Conservation (phyloP, 306 rosid species). For the Amphicarpaea edgeworthii region DNA sequence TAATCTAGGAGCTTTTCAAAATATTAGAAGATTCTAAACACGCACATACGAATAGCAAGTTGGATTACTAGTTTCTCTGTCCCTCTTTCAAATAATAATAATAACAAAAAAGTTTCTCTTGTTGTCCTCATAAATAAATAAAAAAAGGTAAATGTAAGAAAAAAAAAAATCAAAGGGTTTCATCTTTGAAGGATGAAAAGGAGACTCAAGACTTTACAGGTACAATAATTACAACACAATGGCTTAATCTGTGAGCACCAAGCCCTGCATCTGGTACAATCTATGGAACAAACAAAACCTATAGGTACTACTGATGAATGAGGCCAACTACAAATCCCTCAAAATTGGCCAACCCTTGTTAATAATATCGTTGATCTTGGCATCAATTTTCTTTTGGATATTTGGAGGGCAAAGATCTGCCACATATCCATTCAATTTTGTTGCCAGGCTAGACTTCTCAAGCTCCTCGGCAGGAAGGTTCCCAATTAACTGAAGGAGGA, state of each 20-base stretch:
- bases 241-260: conserved; percentile 10
- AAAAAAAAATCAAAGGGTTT: background rate
- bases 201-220: background rate
- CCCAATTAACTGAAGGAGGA: conserved; percentile 88
- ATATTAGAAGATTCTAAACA: background rate
- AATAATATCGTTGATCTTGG: conserved; percentile 76
- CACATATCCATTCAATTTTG: conserved; percentile 86
- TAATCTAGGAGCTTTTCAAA: too few relatives aligned
- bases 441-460: conserved; percentile 75
- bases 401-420: conserved; percentile 84
- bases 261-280: conserved; percentile 30
- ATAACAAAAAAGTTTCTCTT: background rate
- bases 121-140: background rate
- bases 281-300: conserved; percentile 32
- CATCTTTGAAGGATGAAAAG: background rate
- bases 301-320: conserved; percentile 32
- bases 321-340: conserved; percentile 60
- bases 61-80: background rate
- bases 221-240: conserved; percentile 43
- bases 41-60: background rate
- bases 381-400: conserved; percentile 76
- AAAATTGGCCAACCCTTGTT: conserved; percentile 96
- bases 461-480: conserved; percentile 88
- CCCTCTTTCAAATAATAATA: too few relatives aligned
- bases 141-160: conserved; percentile 4